Conservation (phyloP, 2,329 filamentous ascomycete species). For the Aspergillus aculeatus region DNA sequence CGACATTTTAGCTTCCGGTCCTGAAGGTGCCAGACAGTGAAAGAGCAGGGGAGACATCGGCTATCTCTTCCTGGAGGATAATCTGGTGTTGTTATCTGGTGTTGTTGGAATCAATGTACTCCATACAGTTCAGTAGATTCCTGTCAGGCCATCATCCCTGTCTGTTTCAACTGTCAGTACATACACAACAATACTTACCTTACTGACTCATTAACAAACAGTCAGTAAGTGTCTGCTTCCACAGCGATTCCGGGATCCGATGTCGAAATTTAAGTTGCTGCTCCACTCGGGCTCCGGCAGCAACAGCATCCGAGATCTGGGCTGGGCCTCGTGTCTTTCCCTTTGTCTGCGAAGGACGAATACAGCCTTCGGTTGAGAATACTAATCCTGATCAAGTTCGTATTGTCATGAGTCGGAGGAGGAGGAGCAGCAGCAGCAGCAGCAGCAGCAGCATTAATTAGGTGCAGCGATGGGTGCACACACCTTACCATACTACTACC, state of each 20-base stretch:
- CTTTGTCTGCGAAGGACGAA: no score
- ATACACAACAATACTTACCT: background rate
- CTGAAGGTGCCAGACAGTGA: background rate
- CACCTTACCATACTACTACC: no score
- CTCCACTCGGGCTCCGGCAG: conserved; percentile 20
- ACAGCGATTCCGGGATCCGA: background rate
- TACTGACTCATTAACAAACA: background rate
- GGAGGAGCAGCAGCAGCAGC: background rate
- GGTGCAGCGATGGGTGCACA: background rate
- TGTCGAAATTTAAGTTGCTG: conserved; percentile 8
- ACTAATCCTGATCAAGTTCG: background rate
- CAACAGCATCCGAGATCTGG: conserved; percentile 22
- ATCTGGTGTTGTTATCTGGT: no score
- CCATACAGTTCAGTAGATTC: background rate
- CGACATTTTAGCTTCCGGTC: conserved; percentile 5
- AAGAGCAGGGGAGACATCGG: background rate
- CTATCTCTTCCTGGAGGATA: background rate
- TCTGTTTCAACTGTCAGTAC: background rate
- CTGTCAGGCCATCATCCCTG: background rate
- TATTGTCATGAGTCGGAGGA: background rate
- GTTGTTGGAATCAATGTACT: no score
- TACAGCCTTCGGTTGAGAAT: no score
- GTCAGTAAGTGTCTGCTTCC: background rate
- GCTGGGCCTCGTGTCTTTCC: conserved; percentile 14
- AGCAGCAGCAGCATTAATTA: background rate